These are phyloP conservation scores for Forsythia suspensa DNA, from an alignment of 257 asterid genomes.

Conservation along the genomic window DNA sequence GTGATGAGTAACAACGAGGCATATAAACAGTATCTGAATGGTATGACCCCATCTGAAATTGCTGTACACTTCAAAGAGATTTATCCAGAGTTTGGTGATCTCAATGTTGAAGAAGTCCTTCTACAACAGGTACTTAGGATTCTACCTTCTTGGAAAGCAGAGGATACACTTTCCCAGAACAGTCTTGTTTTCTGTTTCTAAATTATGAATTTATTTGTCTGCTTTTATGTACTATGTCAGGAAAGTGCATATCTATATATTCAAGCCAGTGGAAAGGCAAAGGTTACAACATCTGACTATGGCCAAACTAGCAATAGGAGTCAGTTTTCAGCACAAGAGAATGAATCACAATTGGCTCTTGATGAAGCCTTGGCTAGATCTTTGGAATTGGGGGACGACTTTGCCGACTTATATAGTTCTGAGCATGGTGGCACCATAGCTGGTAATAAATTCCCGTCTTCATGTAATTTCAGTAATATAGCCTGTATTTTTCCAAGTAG, in stretches of 20 bases:
- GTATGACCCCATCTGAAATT: slow-evolving; percentile 65
- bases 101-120: slow-evolving; percentile 75
- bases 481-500: not conserved
- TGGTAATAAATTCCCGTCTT: slow-evolving; percentile 37
- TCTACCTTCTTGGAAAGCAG: not conserved
- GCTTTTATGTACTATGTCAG: slow-evolving; percentile 38
- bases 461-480: not conserved
- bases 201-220: not conserved
- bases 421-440: slow-evolving; percentile 40
- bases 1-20: slow-evolving; percentile 38
- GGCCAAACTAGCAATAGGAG: slow-evolving; percentile 52
- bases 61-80: slow-evolving; percentile 69
- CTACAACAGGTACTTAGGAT: slow-evolving; percentile 46
- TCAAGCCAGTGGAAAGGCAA: slow-evolving; percentile 39
- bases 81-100: slow-evolving; percentile 82
- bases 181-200: not conserved
- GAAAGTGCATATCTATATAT: slow-evolving; percentile 71
- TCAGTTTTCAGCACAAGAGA: slow-evolving; percentile 37
- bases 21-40: slow-evolving; percentile 42
- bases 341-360: slow-evolving; percentile 60
- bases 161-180: not conserved
- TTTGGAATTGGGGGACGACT: slow-evolving; percentile 76
- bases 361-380: slow-evolving; percentile 94
- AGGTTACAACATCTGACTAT: slow-evolving; percentile 25
- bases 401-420: slow-evolving; percentile 43